Evolutionary conservation across 441 rosid species (phyloP), one percentile per base, ranked within the genome.

Genomic region (Euphorbia schlechtendalii): DNA sequence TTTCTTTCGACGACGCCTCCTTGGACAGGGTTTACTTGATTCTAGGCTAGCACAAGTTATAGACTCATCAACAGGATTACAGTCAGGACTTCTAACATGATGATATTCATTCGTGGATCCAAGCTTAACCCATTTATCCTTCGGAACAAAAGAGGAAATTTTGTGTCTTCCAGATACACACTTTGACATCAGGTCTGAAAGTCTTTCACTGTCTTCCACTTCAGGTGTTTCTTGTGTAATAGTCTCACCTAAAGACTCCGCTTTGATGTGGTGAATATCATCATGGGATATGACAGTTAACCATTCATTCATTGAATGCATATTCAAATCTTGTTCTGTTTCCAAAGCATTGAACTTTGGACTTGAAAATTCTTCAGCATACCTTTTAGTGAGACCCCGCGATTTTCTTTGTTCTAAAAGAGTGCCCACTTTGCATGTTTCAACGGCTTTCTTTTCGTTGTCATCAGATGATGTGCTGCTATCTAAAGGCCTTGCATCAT

Each of bases 331-430:
- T 36, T 60, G 73, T 59, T 66, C 69, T 67, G 59, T 56, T 62
- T 69, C 46, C 38, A 66, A 22, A 1, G 49, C 45, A 65, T 68
- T 72, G 13, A 72, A 55, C 65, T 75, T 67, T 61, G 72, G 40
- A n/a, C 68, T 72, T 46, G 83, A 76, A 64, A 63, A 69, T 78
- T 84, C 87, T 74, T 88, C 89, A 46, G 80, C 72, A 41, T 72
- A 82, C 77, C 89, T 81, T 75, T 55, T 75, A 4, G 84, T 78
- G 69, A 86, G 82, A 68, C 67, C 75, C 36, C 86, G 54, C 69
- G 73, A 46, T 64, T 86, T 71, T 77, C 83, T 71, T 75, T 72
- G 81, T 21, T 70, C 63, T 38, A 65, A 49, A 60, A 36, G 57
- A 0, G 62, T 55, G 25, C 66, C 61, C 49, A 36, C 67, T 71